Conservation (phyloP, 1,284 basidiomycete genomes). For the Wallemia hederae region DNA sequence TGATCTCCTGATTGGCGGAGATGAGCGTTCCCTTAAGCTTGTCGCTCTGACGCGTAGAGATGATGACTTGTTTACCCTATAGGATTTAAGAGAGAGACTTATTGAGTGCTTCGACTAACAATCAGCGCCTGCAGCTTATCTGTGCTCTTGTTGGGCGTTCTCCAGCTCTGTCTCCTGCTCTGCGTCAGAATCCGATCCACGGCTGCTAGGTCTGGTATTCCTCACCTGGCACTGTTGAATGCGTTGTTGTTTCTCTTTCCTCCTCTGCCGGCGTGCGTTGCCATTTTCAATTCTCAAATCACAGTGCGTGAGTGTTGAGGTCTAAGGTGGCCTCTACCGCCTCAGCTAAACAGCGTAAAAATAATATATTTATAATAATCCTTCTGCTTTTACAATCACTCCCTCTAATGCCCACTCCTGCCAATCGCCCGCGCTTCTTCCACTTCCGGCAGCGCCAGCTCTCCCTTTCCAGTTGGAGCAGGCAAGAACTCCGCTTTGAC, state of each 20-base stretch:
- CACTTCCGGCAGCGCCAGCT: slow-evolving; percentile 14
- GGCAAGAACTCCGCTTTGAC: slow-evolving; percentile 63
- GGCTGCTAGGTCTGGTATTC: background rate
- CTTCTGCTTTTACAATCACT: background rate
- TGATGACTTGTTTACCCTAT: background rate
- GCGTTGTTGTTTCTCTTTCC: background rate
- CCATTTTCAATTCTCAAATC: too few relatives aligned
- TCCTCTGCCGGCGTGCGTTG: background rate
- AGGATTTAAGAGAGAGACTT: background rate
- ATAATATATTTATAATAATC: background rate
- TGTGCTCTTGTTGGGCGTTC: background rate
- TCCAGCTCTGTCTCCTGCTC: background rate
- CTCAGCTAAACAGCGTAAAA: background rate
- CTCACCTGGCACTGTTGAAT: background rate
- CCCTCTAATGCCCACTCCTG: background rate
- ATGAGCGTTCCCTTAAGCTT: background rate
- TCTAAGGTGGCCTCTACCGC: background rate
- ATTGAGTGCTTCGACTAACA: background rate
- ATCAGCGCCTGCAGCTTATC: background rate
- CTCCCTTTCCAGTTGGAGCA: slow-evolving; percentile 19
- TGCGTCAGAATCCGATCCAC: background rate
- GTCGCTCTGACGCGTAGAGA: background rate
- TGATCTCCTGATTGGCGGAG: background rate
- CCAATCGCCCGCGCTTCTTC: slow-evolving; percentile 4
- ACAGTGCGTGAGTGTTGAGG: background rate